Evolutionary conservation across 1,139 yeast genomes (phyloP).

Genomic region (Debaryomycetaceae sp.): DNA sequence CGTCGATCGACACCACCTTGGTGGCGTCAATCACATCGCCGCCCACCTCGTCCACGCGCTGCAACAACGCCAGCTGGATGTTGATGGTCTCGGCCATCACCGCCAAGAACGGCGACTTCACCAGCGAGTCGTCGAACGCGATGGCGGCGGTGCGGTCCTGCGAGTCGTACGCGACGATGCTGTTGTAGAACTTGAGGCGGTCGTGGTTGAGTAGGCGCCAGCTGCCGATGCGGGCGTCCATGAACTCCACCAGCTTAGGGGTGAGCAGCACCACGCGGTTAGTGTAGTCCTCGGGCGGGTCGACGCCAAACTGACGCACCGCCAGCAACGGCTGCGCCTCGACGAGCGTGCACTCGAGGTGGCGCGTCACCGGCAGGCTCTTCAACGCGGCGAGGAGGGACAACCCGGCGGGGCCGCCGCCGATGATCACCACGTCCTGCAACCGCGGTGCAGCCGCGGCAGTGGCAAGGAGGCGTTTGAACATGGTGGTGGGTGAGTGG

Average conservation of each 20-base stretch:
- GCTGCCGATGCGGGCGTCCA: slow-evolving; percentile 62
- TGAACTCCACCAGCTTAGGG: slow-evolving; percentile 67
- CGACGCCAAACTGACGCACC: slow-evolving; percentile 46
- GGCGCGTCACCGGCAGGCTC: slow-evolving; percentile 56
- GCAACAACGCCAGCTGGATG: slow-evolving; percentile 67
- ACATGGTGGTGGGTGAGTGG: no score
- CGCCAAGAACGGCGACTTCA: slow-evolving; percentile 46
- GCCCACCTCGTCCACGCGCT: slow-evolving; percentile 39
- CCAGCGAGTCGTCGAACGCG: slow-evolving; percentile 60
- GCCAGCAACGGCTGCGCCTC: slow-evolving; percentile 64
- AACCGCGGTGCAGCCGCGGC: slow-evolving; percentile 15
- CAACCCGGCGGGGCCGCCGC: slow-evolving; percentile 98
- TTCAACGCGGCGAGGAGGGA: slow-evolving; percentile 78
- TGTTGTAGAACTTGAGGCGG: slow-evolving; percentile 74
- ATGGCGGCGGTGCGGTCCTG: slow-evolving; percentile 69
- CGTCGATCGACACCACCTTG: slow-evolving; percentile 53
- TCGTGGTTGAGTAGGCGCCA: slow-evolving; percentile 69
- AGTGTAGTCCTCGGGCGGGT: slow-evolving; percentile 60
- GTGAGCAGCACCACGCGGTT: slow-evolving; percentile 86
- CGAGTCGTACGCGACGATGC: slow-evolving; percentile 76
- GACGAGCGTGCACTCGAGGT: slow-evolving; percentile 61
- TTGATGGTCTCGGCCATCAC: slow-evolving; percentile 89
- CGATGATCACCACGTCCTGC: slow-evolving; percentile 81
- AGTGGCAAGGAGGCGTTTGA: slow-evolving; percentile 7
- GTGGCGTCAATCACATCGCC: slow-evolving; percentile 56